Base-by-base conservation (phyloP, 306 rosid species). In the Vigna nakashimae region DNA sequence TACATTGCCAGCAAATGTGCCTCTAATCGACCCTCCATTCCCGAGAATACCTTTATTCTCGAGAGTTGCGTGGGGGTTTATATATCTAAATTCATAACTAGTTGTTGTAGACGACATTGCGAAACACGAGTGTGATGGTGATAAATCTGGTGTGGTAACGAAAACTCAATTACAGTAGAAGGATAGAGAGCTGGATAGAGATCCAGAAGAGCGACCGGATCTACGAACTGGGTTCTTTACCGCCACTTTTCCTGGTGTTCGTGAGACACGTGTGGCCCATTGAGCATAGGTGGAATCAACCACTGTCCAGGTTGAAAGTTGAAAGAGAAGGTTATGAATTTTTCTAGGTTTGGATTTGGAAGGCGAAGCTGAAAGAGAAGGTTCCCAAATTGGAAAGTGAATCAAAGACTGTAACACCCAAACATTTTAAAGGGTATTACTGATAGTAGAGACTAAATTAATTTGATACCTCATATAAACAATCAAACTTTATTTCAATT, bases 241-340 rank as follows among this genome's bases (percentile, higher is more conserved):
- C 91, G 8, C 91, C 93, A 77, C 87, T 86, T 52, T 80, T 90
- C 17, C 26, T 90, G 56, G 91, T 90, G 2, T 90, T 90, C 59
- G 87, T 87, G 1, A 91, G 93, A 55, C 87, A 75, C 83, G 93
- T 90, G 78, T 87, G 90, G 11, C 91, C 93, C 36, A 90, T 90
- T 26, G 91, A 90, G 73, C 93, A 90, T 80, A 58, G 93, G 32
- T 90, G 93, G 93, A 90, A 90, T 79, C 93, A 90, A 20, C 22
- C 22, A 1, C 22, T 20, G 22, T 20, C 22, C 1, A 20, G 22
- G 22, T 20, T 20, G 22, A 20, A 20, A 20, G 22, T 20, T 20
- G 22, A 20, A 20, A 20, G 22, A 20, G 22, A 20, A 20, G 22
- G 22, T 20, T 20, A 1, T 1, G 22, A 20, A 0, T 20, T 20